Percentiles rank a stretch among this genome's conserved stretches.
Evolutionary conservation across 2,329 filamentous ascomycete species (phyloP).

Genomic region (Talaromyces sp.): DNA sequence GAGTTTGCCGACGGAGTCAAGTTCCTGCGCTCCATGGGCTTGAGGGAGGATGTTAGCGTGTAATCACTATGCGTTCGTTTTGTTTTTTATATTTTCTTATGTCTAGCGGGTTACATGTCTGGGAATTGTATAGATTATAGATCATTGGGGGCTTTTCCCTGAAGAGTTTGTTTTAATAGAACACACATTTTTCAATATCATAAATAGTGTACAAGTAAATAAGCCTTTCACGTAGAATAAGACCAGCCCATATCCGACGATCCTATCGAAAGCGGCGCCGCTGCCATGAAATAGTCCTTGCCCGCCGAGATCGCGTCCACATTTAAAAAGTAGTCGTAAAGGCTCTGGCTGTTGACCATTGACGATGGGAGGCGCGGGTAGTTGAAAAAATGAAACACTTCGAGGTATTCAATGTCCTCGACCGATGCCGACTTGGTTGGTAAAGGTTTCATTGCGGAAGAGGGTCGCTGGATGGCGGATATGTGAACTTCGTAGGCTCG

Average conservation of each 20-base stretch:
- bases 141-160: neutral
- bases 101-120: neutral
- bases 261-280: neutral
- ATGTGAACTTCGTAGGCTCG: constrained; percentile 5
- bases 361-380: constrained; percentile 64
- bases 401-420: constrained; percentile 82
- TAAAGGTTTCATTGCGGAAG: neutral
- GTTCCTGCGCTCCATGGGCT: constrained; percentile 58
- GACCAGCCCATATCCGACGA: neutral
- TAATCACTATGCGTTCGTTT: neutral
- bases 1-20: constrained; percentile 71
- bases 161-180: neutral
- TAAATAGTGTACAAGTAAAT: neutral
- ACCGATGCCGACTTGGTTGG: constrained; percentile 13
- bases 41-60: constrained; percentile 1
- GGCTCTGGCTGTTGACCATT: neutral
- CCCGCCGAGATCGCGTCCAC: neutral
- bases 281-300: neutral
- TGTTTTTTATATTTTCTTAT: neutral
- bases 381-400: constrained; percentile 94
- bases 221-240: neutral
- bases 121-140: constrained; percentile 1
- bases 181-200: neutral
- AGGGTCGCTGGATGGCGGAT: neutral
- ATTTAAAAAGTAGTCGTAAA: constrained; percentile 2